Base-by-base conservation (phyloP, 1,139 yeast species). In the Blastobotrys raffinosifermentans region DNA sequence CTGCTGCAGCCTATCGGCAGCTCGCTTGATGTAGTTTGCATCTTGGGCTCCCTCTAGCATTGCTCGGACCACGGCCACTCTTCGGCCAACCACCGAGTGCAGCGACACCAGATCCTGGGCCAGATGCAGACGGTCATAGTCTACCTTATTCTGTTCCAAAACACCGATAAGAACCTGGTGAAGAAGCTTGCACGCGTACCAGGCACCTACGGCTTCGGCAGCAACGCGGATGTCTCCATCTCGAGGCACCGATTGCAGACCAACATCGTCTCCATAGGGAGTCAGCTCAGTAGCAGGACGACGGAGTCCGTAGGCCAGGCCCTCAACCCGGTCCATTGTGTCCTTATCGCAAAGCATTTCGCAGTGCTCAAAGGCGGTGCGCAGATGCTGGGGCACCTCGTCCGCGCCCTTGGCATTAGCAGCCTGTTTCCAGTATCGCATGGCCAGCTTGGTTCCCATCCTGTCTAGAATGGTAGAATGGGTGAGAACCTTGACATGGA, bases 11-110 rank as follows among this genome's bases (percentile, higher is more conserved):
- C 47, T 34, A 10, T 45, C 46, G 44, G 49, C 44, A 10, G 57
- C 53, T 10, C 35, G 22, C 35, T 43, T 35, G 19, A 49, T 44
- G 30, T 44, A 47, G 16, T 44, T 33, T n/a, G 51, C 50, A 31
- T 50, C 50, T 33, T 46, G 39, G 9, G 51, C 42, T 2, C 58
- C 59, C 4, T 55, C 43, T 14, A 60, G 38, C 26, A 57, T 43
- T 5, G 65, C 60, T 23, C 52, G 51, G 7, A 55, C 49, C 26
- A 57, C 51, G 15, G 55, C 49, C 15, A 58, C 60, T 2, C 61
- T 51, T 5, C 58, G 57, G 21, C 44, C 46, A 15, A 50, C 54
- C 30, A 48, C 44, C 30, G 60, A 49, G 36, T 53, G 47, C 6
- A 50, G 50, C 7, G 65, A 65, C 4, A 59, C 53, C 20, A 57